A percentile compares a stretch with the other conserved stretches of the same genome.
Evolutionary conservation across 176 grass and related monocot species (phyloP).

Genomic region (Otatea glauca): DNA sequence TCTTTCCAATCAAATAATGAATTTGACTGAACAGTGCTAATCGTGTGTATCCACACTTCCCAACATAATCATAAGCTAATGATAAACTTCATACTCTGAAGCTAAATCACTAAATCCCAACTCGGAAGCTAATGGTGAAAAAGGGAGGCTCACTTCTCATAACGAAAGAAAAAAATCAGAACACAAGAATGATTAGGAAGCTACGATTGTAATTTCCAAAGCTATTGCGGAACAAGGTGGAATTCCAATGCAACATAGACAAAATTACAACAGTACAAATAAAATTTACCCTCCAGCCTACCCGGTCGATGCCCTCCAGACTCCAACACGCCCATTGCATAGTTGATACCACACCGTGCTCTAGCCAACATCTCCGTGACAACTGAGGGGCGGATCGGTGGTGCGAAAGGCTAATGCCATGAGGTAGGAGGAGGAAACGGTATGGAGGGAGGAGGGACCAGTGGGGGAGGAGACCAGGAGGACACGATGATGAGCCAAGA

Average conservation of each 20-base stretch:
- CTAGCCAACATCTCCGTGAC: no score
- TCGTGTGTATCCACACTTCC: neutral
- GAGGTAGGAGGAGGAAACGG: no score
- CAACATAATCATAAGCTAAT: neutral
- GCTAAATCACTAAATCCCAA: neutral
- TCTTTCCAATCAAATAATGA: no score
- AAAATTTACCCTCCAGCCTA: neutral
- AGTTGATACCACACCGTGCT: no score
- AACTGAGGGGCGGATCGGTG: no score
- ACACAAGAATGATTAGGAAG: neutral
- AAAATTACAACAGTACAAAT: neutral
- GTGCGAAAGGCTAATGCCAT: no score
- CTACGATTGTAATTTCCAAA: neutral
- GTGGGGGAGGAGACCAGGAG: no score
- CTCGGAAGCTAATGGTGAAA: neutral
- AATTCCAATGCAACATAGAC: neutral
- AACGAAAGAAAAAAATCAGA: neutral
- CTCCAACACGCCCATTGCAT: no score
- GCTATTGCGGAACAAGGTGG: neutral
- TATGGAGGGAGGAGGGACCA: no score
- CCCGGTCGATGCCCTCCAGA: no score
- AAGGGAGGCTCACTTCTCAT: neutral
- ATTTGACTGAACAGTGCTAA: no score
- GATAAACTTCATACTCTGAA: neutral
- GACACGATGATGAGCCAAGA: no score